phyloP scores from a whole-genome alignment of 208 protist genomes.

The Angomonas ambiguus region DNA sequence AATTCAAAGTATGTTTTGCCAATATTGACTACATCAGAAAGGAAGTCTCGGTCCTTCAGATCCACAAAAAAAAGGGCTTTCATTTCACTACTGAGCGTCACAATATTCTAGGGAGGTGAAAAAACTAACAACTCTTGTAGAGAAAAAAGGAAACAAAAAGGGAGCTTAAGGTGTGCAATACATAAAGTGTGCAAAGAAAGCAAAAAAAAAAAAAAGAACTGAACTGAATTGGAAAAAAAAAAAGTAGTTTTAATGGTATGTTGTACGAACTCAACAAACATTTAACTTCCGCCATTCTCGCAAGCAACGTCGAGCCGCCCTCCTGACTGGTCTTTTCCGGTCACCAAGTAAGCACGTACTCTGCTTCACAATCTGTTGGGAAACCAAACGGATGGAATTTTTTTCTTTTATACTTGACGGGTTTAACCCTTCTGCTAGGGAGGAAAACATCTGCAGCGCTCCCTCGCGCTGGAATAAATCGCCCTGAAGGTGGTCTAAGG shows the following conservation, averaged over 20 bases:
- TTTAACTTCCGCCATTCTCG: conserved; percentile 5
- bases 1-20: neutral
- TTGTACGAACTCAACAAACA: neutral
- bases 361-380: no score
- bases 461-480: neutral
- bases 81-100: neutral
- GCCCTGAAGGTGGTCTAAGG: no score
- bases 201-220: neutral
- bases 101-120: neutral
- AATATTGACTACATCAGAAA: neutral
- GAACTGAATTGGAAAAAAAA: neutral
- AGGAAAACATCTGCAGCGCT: neutral
- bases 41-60: conserved; percentile 1
- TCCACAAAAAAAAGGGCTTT: conserved; percentile 17
- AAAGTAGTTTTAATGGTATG: neutral
- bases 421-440: neutral
- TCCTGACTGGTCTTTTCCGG: neutral
- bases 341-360: neutral
- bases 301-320: neutral
- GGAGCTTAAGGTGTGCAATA: no score
- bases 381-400: neutral
- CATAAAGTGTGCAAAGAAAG: neutral
- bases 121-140: neutral
- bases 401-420: neutral
- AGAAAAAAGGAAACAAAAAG: neutral